A percentile compares a stretch with the other conserved stretches of the same genome.
These are phyloP conservation scores for Rhytidhysteron rufulum DNA, from an alignment of 2,329 filamentous ascomycete genomes.

Conservation along the genomic window DNA sequence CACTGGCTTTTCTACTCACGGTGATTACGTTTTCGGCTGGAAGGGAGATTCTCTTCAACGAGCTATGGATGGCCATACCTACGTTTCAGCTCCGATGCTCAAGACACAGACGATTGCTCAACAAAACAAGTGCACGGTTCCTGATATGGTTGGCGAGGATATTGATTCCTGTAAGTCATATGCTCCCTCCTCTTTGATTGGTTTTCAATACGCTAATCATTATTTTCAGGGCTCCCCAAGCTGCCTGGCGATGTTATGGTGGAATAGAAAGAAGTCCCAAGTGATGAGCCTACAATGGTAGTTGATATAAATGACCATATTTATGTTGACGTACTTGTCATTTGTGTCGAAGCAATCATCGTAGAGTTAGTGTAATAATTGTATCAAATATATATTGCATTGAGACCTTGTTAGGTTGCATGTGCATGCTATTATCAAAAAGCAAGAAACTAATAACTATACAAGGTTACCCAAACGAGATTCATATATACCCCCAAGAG, in stretches of 20 bases:
- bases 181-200: neutral
- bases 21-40: slow-evolving; percentile 32
- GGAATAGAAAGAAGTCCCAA: too few relatives aligned
- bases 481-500: too few relatives aligned
- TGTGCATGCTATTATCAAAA: too few relatives aligned
- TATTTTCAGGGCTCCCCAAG: slow-evolving; percentile 7
- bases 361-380: too few relatives aligned
- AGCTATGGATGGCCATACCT: slow-evolving; percentile 25
- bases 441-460: too few relatives aligned
- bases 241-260: slow-evolving; percentile 12
- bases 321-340: too few relatives aligned
- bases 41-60: slow-evolving; percentile 26
- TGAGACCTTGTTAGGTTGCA: too few relatives aligned
- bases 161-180: slow-evolving; percentile 26
- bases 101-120: slow-evolving; percentile 31
- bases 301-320: too few relatives aligned
- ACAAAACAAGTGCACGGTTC: slow-evolving; percentile 30
- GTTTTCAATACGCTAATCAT: neutral
- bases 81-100: slow-evolving; percentile 24
- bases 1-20: slow-evolving; percentile 25
- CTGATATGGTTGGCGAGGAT: slow-evolving; percentile 27
- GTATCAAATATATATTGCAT: too few relatives aligned
- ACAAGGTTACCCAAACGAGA: too few relatives aligned
- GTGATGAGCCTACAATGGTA: too few relatives aligned
- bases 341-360: too few relatives aligned